These are phyloP conservation scores for Sphaerosporella brunnea DNA, from an alignment of 495 filamentous ascomycete genomes.

Conservation along the genomic window DNA sequence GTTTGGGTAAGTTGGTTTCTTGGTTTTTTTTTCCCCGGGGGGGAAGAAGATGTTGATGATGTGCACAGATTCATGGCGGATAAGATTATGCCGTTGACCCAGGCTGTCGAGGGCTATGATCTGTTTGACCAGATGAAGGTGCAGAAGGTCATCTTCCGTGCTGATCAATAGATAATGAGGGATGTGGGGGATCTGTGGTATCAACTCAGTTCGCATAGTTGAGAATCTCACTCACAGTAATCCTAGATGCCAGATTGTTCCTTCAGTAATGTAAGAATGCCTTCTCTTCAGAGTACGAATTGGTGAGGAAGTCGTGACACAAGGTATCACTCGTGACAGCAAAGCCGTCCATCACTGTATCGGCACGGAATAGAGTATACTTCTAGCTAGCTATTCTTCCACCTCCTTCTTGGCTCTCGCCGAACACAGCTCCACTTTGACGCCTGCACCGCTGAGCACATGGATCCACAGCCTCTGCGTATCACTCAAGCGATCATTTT, in stretches of 20 bases:
- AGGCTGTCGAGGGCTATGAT: constrained; percentile 78
- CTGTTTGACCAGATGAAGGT: constrained; percentile 84
- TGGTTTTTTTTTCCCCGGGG: constrained; percentile 25
- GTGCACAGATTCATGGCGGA: constrained; percentile 69
- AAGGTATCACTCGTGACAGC: too few relatives aligned
- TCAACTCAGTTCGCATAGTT: too few relatives aligned
- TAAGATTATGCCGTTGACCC: constrained; percentile 72
- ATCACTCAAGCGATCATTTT: constrained; percentile 91
- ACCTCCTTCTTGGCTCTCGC: constrained; percentile 45
- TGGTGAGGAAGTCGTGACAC: too few relatives aligned
- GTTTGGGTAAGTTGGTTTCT: too few relatives aligned
- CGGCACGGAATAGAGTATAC: too few relatives aligned
- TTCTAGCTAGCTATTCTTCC: neutral
- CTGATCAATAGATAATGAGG: neutral
- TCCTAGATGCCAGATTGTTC: too few relatives aligned
- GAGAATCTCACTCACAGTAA: too few relatives aligned
- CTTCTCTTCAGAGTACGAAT: too few relatives aligned
- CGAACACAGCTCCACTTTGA: constrained; percentile 76
- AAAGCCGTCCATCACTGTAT: too few relatives aligned
- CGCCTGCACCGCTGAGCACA: constrained; percentile 65
- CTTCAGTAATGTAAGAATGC: too few relatives aligned
- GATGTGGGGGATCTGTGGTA: too few relatives aligned
- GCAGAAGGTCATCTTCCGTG: constrained; percentile 57
- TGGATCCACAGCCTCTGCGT: constrained; percentile 95
- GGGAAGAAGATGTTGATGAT: constrained; percentile 10